Evolutionary conservation across 805 yeast genomes (phyloP).

Genomic region (Candida sonorensis): DNA sequence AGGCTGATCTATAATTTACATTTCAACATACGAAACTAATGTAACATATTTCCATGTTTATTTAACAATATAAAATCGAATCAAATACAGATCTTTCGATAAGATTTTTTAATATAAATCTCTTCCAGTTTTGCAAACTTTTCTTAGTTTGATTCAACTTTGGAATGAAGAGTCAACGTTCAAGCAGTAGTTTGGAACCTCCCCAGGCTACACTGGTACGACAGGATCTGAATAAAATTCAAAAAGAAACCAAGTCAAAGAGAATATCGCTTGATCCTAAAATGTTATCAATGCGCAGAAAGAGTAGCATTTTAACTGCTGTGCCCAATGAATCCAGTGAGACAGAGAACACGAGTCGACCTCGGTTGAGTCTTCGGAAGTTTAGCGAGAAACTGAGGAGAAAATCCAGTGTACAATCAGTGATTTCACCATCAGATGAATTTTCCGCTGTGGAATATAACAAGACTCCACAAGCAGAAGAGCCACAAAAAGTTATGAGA

Average conservation of each 20-base stretch:
- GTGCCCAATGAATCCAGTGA: no score
- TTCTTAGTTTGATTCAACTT: not conserved
- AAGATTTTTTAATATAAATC: no score
- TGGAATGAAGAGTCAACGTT: slow-evolving; percentile 1
- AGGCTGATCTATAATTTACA: no score
- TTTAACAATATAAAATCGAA: no score
- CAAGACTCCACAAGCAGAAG: slow-evolving; percentile 1
- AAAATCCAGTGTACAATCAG: slow-evolving; percentile 1
- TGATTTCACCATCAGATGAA: not conserved
- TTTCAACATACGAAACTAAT: no score
- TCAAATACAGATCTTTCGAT: no score
- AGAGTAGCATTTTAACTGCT: no score
- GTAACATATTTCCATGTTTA: no score
- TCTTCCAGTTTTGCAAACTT: no score
- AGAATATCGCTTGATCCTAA: not conserved
- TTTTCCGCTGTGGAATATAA: slow-evolving; percentile 3
- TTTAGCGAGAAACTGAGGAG: slow-evolving; percentile 10
- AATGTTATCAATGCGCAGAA: not conserved
- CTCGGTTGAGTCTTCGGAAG: slow-evolving; percentile 9
- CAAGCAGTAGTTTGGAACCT: slow-evolving; percentile 1
- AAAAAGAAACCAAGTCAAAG: no score
- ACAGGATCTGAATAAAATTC: no score
- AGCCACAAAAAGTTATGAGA: slow-evolving; percentile 7
- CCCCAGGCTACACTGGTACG: no score
- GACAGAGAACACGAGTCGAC: not conserved